Evolutionary conservation across 345 rosid genomes (phyloP), one percentile per base, ranked within the genome.

Genomic region (Sapria himalayana): DNA sequence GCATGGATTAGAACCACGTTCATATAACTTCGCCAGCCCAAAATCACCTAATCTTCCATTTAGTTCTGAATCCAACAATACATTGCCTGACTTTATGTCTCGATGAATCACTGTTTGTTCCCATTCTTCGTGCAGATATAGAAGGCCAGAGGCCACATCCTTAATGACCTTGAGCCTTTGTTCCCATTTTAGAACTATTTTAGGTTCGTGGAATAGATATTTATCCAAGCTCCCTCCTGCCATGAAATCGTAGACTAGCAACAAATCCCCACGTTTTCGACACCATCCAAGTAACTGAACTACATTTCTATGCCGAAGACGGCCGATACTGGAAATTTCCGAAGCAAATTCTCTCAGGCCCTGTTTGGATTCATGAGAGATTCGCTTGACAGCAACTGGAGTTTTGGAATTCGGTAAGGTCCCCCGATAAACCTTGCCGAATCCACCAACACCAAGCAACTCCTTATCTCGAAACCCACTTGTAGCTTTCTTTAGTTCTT

Each of bases 81-180:
- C 81, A 37, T 89, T 89, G 8, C 77, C 85, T 4, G 98, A 84
- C 50, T 89, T 89, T 17, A 79, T 62, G 42, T 89, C 98, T 23
- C 98, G 71, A 49, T 89, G 98, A 48, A 89, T 76, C 36, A 89
- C 95, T 3, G 71, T 52, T 37, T 89, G 84, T 33, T 89, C 98
- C 91, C 86, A 82, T 48, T 63, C 98, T 63, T 82, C 92, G n/a
- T 82, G 93, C 42, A 82, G 46, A 62, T 89, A 89, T 22, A 74
- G 39, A 58, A 89, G 82, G 3, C 75, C 92, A 0, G 78, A 89
- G 38, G 93, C 93, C 22, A 82, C 86, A 5, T 70, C 95, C 62
- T 71, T 77, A 18, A 76, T 64, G 15, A 89, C 71, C 54, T 63
- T 71, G 46, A 72, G 77, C 54, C 98, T 72, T 51, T 82, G 73